Evolutionary conservation across 2,329 filamentous ascomycete species (phyloP).

Genomic region (Sporothrix pallida): DNA sequence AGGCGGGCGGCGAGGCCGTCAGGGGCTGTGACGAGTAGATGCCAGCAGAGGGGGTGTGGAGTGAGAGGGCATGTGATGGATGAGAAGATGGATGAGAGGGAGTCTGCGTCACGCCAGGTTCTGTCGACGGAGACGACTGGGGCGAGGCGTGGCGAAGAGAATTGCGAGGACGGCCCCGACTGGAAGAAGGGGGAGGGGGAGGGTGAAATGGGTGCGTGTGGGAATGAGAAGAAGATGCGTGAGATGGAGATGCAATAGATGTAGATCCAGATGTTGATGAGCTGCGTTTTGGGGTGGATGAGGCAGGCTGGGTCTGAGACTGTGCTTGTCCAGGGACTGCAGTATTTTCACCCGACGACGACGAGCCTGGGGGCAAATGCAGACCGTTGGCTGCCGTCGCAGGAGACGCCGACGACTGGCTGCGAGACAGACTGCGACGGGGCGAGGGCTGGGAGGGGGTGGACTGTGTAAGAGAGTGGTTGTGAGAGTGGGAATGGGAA

Average conservation of each 20-base stretch:
- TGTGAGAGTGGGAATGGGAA: not conserved
- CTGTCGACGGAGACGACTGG: not conserved
- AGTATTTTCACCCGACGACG: not conserved
- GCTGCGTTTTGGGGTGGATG: not conserved
- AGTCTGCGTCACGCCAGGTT: not conserved
- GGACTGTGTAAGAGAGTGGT: not conserved
- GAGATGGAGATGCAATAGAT: too few species aligned
- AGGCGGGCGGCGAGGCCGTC: slow-evolving; percentile 47
- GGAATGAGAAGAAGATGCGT: not conserved
- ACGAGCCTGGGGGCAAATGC: not conserved
- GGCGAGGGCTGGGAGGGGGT: slow-evolving; percentile 12
- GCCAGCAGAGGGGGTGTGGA: not conserved
- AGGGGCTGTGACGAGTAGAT: slow-evolving; percentile 44
- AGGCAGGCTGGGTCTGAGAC: too few species aligned
- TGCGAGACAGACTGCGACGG: slow-evolving; percentile 35
- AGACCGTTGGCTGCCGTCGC: slow-evolving; percentile 20
- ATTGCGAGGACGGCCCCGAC: slow-evolving; percentile 31
- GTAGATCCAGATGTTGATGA: not conserved
- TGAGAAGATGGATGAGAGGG: slow-evolving; percentile 17
- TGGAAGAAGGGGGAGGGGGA: not conserved
- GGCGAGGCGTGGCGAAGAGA: slow-evolving; percentile 30
- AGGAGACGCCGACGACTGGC: slow-evolving; percentile 27
- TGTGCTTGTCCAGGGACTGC: not conserved
- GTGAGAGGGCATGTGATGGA: not conserved
- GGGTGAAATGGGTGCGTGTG: not conserved